Conservation (phyloP, 2,329 filamentous ascomycete genomes). For the Polychaeton citri region DNA sequence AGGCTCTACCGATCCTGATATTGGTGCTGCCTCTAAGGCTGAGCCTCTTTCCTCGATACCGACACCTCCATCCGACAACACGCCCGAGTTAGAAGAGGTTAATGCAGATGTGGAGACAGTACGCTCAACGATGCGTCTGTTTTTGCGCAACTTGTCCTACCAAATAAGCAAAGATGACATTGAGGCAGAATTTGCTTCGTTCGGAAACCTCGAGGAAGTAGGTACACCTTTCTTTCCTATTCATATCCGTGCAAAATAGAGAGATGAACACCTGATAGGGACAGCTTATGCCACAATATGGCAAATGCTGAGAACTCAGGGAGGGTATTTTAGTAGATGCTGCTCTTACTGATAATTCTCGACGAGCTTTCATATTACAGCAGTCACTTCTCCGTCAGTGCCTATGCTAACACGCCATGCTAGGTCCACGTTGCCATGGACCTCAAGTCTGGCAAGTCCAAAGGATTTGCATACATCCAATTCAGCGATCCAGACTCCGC, state of each 20-base stretch:
- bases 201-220: slow-evolving; percentile 79
- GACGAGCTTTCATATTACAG: too few species aligned
- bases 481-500: slow-evolving; percentile 62
- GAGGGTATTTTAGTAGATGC: slow-evolving; percentile 99
- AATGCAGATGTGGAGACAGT: slow-evolving; percentile 42
- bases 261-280: slow-evolving; percentile 99
- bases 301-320: slow-evolving; percentile 76
- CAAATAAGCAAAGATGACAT: slow-evolving; percentile 66
- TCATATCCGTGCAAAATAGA: slow-evolving; percentile 9
- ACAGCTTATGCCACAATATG: slow-evolving; percentile 74
- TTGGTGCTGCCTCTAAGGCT: slow-evolving; percentile 1
- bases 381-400: too few species aligned
- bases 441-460: slow-evolving; percentile 55
- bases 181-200: slow-evolving; percentile 54
- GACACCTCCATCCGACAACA: slow-evolving; percentile 13
- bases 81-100: slow-evolving; percentile 28
- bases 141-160: slow-evolving; percentile 81
- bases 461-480: slow-evolving; percentile 82
- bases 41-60: slow-evolving; percentile 6
- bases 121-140: slow-evolving; percentile 61
- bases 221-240: slow-evolving; percentile 27
- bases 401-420: too few species aligned
- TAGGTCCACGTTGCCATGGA: slow-evolving; percentile 80
- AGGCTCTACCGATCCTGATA: slow-evolving; percentile 4
- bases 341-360: slow-evolving; percentile 61